Base-by-base conservation (phyloP, 1,139 yeast genomes). In the Blastobotrys illinoisensis region DNA sequence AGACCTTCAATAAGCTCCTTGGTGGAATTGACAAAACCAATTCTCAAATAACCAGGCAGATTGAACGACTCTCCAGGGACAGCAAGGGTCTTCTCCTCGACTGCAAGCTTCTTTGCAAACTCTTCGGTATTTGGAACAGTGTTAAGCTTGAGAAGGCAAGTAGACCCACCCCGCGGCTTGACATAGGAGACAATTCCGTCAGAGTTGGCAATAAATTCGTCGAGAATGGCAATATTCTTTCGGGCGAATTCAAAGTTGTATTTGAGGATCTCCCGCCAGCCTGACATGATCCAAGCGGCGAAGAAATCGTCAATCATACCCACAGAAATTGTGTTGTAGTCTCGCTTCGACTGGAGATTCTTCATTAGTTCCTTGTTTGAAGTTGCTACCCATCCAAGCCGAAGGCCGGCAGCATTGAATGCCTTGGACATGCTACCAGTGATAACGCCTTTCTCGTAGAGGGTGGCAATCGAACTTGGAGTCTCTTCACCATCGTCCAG, bases 391-490 rank as follows among this genome's bases (percentile, higher is more conserved):
- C 85, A 81, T 5, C 85, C 85, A 32, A 80, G 55, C 49, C 85
- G 68, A 26, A 80, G 65, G 1, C 85, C 85, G 5, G 85, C 85
- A 54, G 79, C 67, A 0, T 83, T 74, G 61, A 75, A 80, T 1
- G 83, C 81, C 62, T 81, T 81, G 28, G 84, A 79, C 67, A 76
- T 75, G 2, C 83, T 78, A 5, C 80, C 74, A 0, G 84, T 79
- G 9, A 79, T 73, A 45, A 80, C 71, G 2, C 80, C 75, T 56
- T 73, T 74, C 1, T 71, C 72, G 58, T 79, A 79, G 44, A 79
- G 67, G 26, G 74, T 71, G 5, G 77, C 73, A 16, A 78, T 72
- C 0, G 82, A 77, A 32, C 68, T 67, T 4, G 80, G 77, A 1
- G 67, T 62, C 9, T 60, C 62, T 3, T 57, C 49, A 7, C 53